phyloP scores from a whole-genome alignment of 371 early-diverging fungal genomes.

The Massospora cicadina region DNA sequence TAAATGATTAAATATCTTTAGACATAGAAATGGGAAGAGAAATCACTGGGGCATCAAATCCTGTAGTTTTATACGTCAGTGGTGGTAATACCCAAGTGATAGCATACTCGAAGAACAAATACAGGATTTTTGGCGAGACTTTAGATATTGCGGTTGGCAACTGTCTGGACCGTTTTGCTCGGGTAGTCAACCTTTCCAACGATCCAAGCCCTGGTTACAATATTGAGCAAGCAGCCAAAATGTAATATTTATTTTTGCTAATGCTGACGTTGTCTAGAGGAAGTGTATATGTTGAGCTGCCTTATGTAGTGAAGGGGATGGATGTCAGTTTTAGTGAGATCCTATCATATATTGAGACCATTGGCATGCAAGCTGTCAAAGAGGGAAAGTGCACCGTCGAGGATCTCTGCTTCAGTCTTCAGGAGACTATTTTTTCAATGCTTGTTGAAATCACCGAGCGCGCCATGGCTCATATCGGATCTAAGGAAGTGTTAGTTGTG shows the following conservation, averaged over 20 bases:
- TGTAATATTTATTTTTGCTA: constrained; percentile 22
- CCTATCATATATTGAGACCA: constrained; percentile 67
- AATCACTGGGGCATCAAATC: constrained; percentile 91
- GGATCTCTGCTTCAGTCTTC: constrained; percentile 94
- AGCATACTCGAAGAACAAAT: constrained; percentile 81
- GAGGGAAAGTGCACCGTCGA: constrained; percentile 47
- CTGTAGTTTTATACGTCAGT: constrained; percentile 96
- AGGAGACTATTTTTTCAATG: constrained; percentile 98
- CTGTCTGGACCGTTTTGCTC: constrained; percentile 96
- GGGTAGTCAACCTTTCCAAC: constrained; percentile 84
- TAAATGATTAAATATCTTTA: constrained; percentile 11
- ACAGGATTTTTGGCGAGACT: constrained; percentile 98
- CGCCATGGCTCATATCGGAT: constrained; percentile 97
- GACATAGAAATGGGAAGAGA: constrained; percentile 99
- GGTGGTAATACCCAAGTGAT: constrained; percentile 99
- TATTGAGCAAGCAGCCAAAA: constrained; percentile 90
- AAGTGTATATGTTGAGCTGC: constrained; percentile 71
- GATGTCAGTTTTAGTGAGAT: constrained; percentile 99
- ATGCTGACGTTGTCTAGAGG: constrained; percentile 32
- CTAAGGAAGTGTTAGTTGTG: constrained; percentile 88
- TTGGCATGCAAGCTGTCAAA: constrained; percentile 42
- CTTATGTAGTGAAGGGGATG: constrained; percentile 99
- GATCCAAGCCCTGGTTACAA: constrained; percentile 98
- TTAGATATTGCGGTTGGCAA: constrained; percentile 99
- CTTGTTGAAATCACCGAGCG: constrained; percentile 98